Conservation (phyloP, 2,329 filamentous ascomycete species). For the Aspergillus felis region DNA sequence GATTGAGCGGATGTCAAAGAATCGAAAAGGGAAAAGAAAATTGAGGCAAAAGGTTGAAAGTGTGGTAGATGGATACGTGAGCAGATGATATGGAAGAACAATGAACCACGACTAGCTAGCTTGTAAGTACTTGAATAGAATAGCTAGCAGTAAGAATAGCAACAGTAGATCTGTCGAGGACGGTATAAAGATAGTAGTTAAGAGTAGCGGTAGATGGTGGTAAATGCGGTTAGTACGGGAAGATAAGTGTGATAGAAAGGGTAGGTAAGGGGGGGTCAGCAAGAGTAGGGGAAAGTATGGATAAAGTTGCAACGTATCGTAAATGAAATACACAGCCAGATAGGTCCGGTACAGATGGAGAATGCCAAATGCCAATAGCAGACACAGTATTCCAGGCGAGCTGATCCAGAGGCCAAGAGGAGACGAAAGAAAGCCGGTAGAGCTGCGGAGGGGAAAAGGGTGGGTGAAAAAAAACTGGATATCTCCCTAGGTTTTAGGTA, state of each 20-base stretch:
- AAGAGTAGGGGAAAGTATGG: not conserved
- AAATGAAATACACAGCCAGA: not conserved
- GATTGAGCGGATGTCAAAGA: not conserved
- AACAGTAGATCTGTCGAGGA: not conserved
- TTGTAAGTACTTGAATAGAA: not conserved
- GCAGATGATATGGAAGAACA: not conserved
- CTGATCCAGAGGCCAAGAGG: not conserved
- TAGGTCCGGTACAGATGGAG: not conserved
- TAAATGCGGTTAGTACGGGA: not conserved
- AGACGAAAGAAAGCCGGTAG: not conserved
- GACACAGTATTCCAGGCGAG: not conserved
- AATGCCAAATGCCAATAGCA: not conserved
- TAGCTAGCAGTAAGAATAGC: slow-evolving; percentile 1
- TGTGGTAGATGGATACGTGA: not conserved
- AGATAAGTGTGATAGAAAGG: not conserved
- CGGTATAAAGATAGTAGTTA: not conserved
- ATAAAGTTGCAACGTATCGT: not conserved
- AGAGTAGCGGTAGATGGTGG: not conserved
- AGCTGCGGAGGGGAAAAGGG: not conserved
- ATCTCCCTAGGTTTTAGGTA: not conserved
- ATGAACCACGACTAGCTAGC: not conserved
- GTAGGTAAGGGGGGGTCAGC: not conserved
- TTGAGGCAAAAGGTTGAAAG: slow-evolving; percentile 5
- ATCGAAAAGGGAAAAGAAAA: slow-evolving; percentile 1
- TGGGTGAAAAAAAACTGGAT: not conserved